Evolutionary conservation across 2,329 filamentous ascomycete species (phyloP), one percentile per base, ranked within the genome.

Genomic region (Penicillium expansum): DNA sequence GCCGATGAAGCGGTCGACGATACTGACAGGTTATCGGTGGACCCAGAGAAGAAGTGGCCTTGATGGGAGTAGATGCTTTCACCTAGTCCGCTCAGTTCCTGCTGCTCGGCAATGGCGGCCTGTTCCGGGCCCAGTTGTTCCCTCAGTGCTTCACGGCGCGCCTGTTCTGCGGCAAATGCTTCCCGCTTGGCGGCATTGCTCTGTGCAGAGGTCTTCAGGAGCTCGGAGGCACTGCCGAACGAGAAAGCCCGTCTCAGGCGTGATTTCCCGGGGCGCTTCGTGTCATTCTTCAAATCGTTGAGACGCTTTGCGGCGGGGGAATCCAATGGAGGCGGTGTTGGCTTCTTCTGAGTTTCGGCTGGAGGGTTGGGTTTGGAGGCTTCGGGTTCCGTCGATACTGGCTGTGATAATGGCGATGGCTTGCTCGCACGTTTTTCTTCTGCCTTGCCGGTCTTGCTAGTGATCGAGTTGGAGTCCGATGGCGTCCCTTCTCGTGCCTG

Each of bases 171-270:
- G 47, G 82, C 81, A 38, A 75, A 72, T 63, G 72, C 72, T 48
- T 75, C 73, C 50, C 70, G 74, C 52, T 73, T 77, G 52, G 72
- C 71, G 44, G 71, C 66, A 59, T 79, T 84, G 47, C 88, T 87
- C 64, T 87, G 83, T 5, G 83, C 86, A 11, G 86, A 87, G 13
- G 87, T 89, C 69, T 89, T 89, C 61, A 89, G 85, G 47, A 99
- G 85, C 71, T 99, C 94, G 9, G 93, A 91, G 41, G 92, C 91
- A 72, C 93, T 97, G 48, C 94, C 92, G 75, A 99, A 99, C 0
- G 94, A 99, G 69, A 99, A 96, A 0, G 94, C 94, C 66, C 94
- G 85, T 54, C 94, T 86, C 58, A 99, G 80, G 63, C 92, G 83
- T 2, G 89, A 90, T 77, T 97, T 97, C 77, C 87, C 91, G 71